Base-by-base conservation (phyloP, 371 early-diverging fungal genomes). In the Blastocladiella emersonii region DNA sequence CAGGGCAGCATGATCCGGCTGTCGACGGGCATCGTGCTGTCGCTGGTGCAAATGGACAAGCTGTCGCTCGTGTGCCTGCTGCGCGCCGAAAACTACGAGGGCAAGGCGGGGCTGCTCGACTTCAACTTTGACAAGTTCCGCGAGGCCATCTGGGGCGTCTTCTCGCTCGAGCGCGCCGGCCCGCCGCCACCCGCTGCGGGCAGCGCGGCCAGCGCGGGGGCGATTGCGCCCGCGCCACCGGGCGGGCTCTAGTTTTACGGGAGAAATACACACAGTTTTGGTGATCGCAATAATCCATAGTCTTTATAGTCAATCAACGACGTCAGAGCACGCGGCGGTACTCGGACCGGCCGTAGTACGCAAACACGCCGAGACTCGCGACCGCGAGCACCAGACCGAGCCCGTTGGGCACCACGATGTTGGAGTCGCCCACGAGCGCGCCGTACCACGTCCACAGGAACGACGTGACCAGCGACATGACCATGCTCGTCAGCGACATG, bases 71-170 rank as follows among this genome's bases (percentile, higher is more conserved):
- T 93, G 49, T 88, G 89, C 71, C 71, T 93, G 59, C 66, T 93
- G 55, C 78, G 91, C 34, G 83, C 89, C 43, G 93, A 91, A 62
- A 88, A 87, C 48, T 91, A 89, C 76, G 75, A 74, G 61, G 90
- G 88, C 65, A 89, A 87, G 68, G 88, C 87, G 66, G 93, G 91
- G 5, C 67, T 93, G 69, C 82, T 93, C 59, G 92, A 93, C 65
- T 91, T 88, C 74, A 93, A 93, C 66, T 90, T 93, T 62, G 6
- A 25, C 25, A 59, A 37, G 37, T 59, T 59, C 44, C n/a, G 32
- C 19, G 59, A 59, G 17, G 59, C 59, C 15, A 36, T 59, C 15
- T 59, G 59, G 59, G 27, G 30, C 23, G 59, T 59, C 30, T 59
- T 59, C 30, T n/a, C n/a, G n/a, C n/a, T n/a, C n/a, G n/a, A n/a